Conservation (phyloP, 2,329 filamentous ascomycete species). For the Sporothrix phasma region DNA sequence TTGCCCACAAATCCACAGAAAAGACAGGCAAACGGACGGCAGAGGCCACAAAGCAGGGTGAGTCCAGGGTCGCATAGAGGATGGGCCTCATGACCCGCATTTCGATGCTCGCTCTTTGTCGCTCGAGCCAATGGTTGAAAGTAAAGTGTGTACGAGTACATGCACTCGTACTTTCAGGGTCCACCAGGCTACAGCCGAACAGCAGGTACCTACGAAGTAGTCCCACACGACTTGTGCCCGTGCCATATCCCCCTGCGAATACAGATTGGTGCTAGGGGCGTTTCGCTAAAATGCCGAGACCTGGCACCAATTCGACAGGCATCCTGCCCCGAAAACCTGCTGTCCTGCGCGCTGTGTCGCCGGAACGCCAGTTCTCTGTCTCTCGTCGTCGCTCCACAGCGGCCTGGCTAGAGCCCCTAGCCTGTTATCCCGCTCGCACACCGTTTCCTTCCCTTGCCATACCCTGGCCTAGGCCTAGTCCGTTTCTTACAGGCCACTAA, state of each 20-base stretch:
- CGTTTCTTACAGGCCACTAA: not conserved
- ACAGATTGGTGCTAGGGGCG: not conserved
- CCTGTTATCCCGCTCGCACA: conserved; percentile 8
- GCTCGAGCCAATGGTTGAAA: not conserved
- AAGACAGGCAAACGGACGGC: not conserved
- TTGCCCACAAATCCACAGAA: conserved; percentile 11
- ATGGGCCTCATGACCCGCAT: not conserved
- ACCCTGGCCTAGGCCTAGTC: conserved; percentile 14
- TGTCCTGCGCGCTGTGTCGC: not conserved
- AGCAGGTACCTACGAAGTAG: not conserved
- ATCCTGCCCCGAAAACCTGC: not conserved
- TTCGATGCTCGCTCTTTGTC: not conserved
- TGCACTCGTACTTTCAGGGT: not conserved
- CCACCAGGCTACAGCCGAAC: not conserved
- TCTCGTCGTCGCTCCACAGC: not conserved
- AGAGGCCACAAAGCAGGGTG: not conserved
- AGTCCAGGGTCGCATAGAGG: conserved; percentile 3
- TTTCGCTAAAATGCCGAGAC: conserved; percentile 19
- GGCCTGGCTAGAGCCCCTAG: not conserved
- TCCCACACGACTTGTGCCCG: not conserved
- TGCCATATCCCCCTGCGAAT: not conserved
- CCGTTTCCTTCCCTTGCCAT: conserved; percentile 12
- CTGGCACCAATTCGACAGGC: conserved; percentile 13
- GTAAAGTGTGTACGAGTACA: not conserved
- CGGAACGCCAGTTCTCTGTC: not conserved